Conservation (phyloP, 257 asterid species). For the Solanum paucissectum region DNA sequence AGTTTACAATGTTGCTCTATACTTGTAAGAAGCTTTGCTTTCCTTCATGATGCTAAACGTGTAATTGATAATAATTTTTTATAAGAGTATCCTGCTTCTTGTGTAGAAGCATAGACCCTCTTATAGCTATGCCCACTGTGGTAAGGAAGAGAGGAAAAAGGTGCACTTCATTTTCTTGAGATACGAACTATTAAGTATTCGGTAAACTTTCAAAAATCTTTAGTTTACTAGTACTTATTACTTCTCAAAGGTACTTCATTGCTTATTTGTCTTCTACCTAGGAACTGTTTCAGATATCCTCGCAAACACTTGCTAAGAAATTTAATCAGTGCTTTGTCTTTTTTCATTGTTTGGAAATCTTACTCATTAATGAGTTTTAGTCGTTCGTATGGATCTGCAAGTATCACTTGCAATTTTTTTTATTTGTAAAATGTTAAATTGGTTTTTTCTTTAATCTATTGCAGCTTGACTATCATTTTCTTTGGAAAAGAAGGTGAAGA, state of each 20-base stretch:
- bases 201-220: background rate
- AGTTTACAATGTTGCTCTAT: background rate
- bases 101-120: background rate
- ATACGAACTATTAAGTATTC: background rate
- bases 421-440: background rate
- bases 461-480: constrained; percentile 78
- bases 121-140: background rate
- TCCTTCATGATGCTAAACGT: background rate
- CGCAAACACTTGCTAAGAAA: background rate
- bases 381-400: background rate
- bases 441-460: background rate
- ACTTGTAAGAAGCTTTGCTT: background rate
- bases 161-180: background rate
- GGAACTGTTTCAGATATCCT: background rate
- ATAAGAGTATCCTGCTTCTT: background rate
- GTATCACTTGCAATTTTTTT: background rate
- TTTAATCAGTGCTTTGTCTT: background rate
- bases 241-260: background rate
- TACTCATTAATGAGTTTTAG: background rate
- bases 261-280: background rate
- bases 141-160: background rate
- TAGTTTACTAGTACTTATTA: background rate
- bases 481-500: constrained; percentile 90
- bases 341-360: background rate
- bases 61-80: background rate